A percentile compares a stretch with the other conserved stretches of the same genome.
These are phyloP conservation scores for Schizophyllum commune DNA, from an alignment of 1,284 basidiomycete species.

Conservation along the genomic window DNA sequence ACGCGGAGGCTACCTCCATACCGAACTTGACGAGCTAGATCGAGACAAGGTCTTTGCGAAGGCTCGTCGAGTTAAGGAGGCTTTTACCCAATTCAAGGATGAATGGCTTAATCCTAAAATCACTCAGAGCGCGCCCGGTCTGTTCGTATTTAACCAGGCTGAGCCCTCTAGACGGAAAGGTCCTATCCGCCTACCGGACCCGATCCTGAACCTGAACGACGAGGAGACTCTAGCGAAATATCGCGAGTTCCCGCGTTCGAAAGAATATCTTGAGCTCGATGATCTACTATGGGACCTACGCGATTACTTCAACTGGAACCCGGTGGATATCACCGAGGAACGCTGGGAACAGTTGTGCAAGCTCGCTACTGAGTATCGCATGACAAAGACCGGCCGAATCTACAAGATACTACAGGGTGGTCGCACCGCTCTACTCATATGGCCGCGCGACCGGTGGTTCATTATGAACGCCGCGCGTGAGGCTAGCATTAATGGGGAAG, in stretches of 20 bases:
- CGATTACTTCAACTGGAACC: background rate
- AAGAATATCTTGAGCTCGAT: background rate
- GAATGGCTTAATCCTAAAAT: background rate
- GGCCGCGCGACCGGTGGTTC: background rate
- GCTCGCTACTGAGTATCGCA: background rate
- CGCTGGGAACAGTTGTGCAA: background rate
- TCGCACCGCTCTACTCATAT: background rate
- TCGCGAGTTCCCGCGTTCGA: background rate
- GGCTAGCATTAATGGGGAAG: background rate
- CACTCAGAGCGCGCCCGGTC: background rate
- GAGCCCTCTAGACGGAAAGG: too few species aligned
- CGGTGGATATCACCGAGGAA: background rate
- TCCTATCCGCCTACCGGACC: background rate
- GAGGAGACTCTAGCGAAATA: background rate
- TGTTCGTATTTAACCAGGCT: too few species aligned
- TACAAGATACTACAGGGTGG: background rate
- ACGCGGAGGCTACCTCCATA: conserved; percentile 3
- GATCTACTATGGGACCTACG: background rate
- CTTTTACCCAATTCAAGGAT: background rate
- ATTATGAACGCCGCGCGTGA: background rate
- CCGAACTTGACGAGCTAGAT: background rate
- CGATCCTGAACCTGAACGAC: background rate
- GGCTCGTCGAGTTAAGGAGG: conserved; percentile 11
- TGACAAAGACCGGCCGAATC: background rate
- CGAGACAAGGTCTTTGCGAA: background rate